A percentile compares a stretch with the other conserved stretches of the same genome.
These are phyloP conservation scores for Rosa lucieae DNA, from an alignment of 306 rosid genomes.

Conservation along the genomic window DNA sequence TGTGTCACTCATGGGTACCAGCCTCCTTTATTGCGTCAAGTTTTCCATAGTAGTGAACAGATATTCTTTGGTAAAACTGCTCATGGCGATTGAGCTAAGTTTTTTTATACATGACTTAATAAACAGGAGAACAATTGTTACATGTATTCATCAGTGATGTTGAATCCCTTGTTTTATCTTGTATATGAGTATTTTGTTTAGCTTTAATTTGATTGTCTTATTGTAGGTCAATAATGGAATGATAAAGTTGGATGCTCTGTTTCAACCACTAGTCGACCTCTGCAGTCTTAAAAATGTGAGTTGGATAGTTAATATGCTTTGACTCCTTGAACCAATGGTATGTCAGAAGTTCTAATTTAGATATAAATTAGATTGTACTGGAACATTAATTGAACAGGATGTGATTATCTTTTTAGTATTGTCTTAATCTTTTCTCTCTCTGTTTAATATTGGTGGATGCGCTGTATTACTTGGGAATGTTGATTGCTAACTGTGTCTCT, in stretches of 20 bases:
- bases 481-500: too few species aligned
- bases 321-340: not conserved
- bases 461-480: too few species aligned
- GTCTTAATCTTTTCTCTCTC: too few species aligned
- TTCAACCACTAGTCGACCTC: slow-evolving; percentile 75
- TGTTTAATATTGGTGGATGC: too few species aligned
- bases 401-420: too few species aligned
- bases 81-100: too few species aligned
- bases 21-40: not conserved
- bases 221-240: slow-evolving; percentile 73
- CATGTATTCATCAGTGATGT: not conserved
- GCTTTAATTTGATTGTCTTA: slow-evolving; percentile 4
- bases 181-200: slow-evolving; percentile 19
- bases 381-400: too few species aligned
- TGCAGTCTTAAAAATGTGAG: slow-evolving; percentile 74
- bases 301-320: slow-evolving; percentile 15
- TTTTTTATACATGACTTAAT: not conserved
- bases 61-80: not conserved
- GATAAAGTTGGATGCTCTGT: slow-evolving; percentile 52
- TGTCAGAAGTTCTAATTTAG: not conserved
- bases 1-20: not conserved
- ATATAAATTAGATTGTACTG: too few species aligned
- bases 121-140: not conserved
- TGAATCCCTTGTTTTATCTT: slow-evolving; percentile 20
- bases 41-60: not conserved